Evolutionary conservation across 306 rosid genomes (phyloP).

Genomic region (Gynostemma pentaphyllum): DNA sequence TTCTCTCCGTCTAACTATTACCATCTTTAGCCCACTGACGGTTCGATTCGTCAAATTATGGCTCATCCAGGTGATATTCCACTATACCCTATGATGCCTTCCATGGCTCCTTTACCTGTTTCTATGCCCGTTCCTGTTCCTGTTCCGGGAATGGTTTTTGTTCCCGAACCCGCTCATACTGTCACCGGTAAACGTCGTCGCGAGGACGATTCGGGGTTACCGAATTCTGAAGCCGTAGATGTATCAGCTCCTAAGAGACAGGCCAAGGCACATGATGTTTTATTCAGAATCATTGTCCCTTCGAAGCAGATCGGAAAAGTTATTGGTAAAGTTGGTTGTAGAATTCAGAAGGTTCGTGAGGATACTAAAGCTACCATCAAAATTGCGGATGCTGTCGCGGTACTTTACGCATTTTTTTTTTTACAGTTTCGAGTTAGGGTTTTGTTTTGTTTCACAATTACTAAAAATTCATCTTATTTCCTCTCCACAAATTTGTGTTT

Average conservation of each 20-base stretch:
- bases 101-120: slow-evolving; percentile 13
- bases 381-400: slow-evolving; percentile 75
- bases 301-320: slow-evolving; percentile 94
- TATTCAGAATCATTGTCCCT: slow-evolving; percentile 74
- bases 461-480: neutral
- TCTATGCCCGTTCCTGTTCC: slow-evolving; percentile 25
- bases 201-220: slow-evolving; percentile 37
- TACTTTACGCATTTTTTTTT: slow-evolving; percentile 16
- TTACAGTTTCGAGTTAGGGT: slow-evolving; percentile 1
- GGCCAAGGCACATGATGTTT: slow-evolving; percentile 57
- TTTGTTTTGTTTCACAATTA: slow-evolving; percentile 1
- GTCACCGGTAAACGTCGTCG: slow-evolving; percentile 59
- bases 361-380: slow-evolving; percentile 64
- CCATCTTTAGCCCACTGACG: neutral
- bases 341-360: slow-evolving; percentile 83
- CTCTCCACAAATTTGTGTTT: no score
- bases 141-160: slow-evolving; percentile 14
- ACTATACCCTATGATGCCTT: slow-evolving; percentile 33
- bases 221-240: slow-evolving; percentile 13
- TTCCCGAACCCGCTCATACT: slow-evolving; percentile 21
- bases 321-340: slow-evolving; percentile 80
- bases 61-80: slow-evolving; percentile 58
- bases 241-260: slow-evolving; percentile 46
- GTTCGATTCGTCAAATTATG: slow-evolving; percentile 20
- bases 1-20: neutral